Conservation (phyloP, 768 basidiomycete species). For the Lentinus tigrinus region DNA sequence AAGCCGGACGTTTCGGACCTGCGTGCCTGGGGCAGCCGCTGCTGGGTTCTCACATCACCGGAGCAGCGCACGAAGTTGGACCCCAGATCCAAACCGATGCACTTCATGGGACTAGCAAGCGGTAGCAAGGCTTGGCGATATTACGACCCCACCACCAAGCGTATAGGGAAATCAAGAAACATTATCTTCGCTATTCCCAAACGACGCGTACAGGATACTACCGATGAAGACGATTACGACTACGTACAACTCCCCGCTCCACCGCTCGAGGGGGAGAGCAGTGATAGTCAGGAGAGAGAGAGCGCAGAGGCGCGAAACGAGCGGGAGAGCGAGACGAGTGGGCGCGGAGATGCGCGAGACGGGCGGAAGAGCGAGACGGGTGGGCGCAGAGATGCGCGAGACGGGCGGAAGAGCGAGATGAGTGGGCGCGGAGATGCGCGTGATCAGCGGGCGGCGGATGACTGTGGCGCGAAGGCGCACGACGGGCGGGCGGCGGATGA, state of each 20-base stretch:
- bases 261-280: slow-evolving; percentile 14
- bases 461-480: no score
- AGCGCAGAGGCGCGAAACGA: neutral
- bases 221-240: slow-evolving; percentile 4
- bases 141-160: slow-evolving; percentile 8
- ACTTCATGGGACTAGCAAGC: slow-evolving; percentile 22
- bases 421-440: no score
- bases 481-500: no score
- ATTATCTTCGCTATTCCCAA: slow-evolving; percentile 1
- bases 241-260: neutral
- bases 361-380: no score
- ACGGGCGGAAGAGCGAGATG: no score
- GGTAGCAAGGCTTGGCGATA: slow-evolving; percentile 23
- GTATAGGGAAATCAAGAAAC: slow-evolving; percentile 2
- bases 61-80: slow-evolving; percentile 14
- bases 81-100: slow-evolving; percentile 14
- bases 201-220: neutral
- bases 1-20: slow-evolving; percentile 26
- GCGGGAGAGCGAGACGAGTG: slow-evolving; percentile 4
- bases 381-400: no score
- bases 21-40: slow-evolving; percentile 19
- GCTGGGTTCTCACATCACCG: slow-evolving; percentile 12
- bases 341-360: no score
- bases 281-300: neutral
- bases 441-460: no score